Percentiles rank a stretch among this genome's conserved stretches.
Conservation (phyloP, 495 filamentous ascomycete genomes). For the Saxispiralis lemnorum region DNA sequence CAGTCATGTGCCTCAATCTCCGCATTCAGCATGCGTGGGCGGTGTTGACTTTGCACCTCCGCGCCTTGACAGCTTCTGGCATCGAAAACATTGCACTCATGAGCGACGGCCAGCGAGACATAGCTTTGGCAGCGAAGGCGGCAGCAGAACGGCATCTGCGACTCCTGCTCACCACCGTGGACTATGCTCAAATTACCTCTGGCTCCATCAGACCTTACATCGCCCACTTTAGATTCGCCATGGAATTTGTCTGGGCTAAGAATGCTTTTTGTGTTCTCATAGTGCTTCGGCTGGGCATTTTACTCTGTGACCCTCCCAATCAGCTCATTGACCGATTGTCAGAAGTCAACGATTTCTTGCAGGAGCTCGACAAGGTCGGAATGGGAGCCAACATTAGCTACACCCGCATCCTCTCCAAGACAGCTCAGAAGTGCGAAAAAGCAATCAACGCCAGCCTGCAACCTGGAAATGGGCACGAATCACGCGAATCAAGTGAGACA, state of each 20-base stretch:
- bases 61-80: constrained; percentile 10
- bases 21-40: constrained; percentile 17
- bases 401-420: neutral
- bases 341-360: constrained; percentile 28
- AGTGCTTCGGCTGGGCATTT: constrained; percentile 32
- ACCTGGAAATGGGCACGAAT: neutral
- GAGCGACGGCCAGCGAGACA: constrained; percentile 30
- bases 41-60: constrained; percentile 9
- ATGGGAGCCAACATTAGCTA: constrained; percentile 5
- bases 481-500: constrained; percentile 17
- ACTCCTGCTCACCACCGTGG: constrained; percentile 20
- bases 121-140: constrained; percentile 31
- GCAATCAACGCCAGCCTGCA: constrained; percentile 31
- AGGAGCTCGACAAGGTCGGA: constrained; percentile 23
- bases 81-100: constrained; percentile 21
- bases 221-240: constrained; percentile 32
- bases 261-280: constrained; percentile 36
- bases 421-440: constrained; percentile 43
- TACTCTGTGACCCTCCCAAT: constrained; percentile 27
- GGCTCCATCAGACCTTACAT: constrained; percentile 25
- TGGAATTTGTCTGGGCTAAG: constrained; percentile 42
- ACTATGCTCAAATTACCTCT: constrained; percentile 17
- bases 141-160: constrained; percentile 34
- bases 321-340: constrained; percentile 27
- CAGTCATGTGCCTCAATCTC: constrained; percentile 11